Evolutionary conservation across 352 stramenopile genomes (phyloP), one percentile per base, ranked within the genome.

Genomic region (Albugo candida): DNA sequence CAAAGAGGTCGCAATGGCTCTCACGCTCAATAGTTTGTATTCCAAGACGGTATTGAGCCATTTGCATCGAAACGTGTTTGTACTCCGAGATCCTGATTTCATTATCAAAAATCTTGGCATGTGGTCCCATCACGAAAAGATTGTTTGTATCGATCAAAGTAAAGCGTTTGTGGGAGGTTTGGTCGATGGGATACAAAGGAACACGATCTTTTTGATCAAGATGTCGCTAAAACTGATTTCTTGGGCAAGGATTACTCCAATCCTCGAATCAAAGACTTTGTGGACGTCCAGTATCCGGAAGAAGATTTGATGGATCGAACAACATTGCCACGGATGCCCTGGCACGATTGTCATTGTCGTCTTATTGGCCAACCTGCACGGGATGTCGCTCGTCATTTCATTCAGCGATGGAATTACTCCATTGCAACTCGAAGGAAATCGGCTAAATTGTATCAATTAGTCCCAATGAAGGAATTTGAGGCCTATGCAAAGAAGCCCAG

Each of bases 51-150:
- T 68, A 11, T 66, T 92, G 40, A 63, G 56, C 5, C 59, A 63
- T 6, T 58, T 89, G 2, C 77, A 89, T 51, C 57, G 61, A 10
- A 92, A 94, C 36, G 64, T 96, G 2, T 67, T 86, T 47, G 81
- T 94, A 27, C 55, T 95, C 3, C 75, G 85, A 2, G 83, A 96
- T 35, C 84, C 83, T 0, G 80, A 93, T 49, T 92, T 92, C 40
- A 47, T 87, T 38, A 81, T 92, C 69, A 85, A 86, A 56, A 65
- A 88, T n/a, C 49, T 85, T 41, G 78, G 78, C 1, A 69, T 87
- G 60, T 93, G 78, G 59, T 93, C 77, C 12, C 85, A 96, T 53
- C 85, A 96, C 60, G 85, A 96, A 48, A 96, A 96, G 53, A 81
- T 96, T 27, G 76, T 94, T 39, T 80, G 86, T 39, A 54, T 95